A percentile compares a stretch with the other conserved stretches of the same genome.
Conservation (phyloP, 2,329 filamentous ascomycete species). For the Colletotrichum higginsianum region DNA sequence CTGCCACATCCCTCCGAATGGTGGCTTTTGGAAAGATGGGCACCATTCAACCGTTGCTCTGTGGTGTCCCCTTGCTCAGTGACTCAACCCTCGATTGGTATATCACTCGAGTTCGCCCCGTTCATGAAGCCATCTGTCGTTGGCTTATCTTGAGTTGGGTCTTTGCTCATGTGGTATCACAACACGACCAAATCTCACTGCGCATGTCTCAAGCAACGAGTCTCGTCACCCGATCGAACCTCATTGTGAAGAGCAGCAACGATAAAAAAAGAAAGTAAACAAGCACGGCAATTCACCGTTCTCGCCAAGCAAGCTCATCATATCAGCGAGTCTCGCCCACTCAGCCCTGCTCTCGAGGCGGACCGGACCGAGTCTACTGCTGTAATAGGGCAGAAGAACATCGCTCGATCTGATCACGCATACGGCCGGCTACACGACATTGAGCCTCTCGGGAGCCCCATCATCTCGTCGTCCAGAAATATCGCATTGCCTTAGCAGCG, state of each 20-base stretch:
- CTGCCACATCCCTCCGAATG: slow-evolving; percentile 40
- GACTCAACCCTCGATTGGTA: slow-evolving; percentile 39
- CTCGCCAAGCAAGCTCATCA: slow-evolving; percentile 30
- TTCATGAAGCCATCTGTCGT: slow-evolving; percentile 26
- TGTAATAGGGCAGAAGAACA: slow-evolving; percentile 3
- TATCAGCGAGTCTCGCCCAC: not conserved
- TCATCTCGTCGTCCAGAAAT: slow-evolving; percentile 30
- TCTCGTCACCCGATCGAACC: slow-evolving; percentile 22
- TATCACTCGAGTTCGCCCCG: slow-evolving; percentile 39
- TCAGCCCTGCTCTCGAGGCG: slow-evolving; percentile 14
- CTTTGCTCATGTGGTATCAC: slow-evolving; percentile 26
- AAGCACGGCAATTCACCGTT: not conserved
- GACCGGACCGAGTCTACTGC: slow-evolving; percentile 19
- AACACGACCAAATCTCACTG: slow-evolving; percentile 22
- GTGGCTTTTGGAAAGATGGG: slow-evolving; percentile 46
- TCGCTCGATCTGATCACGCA: slow-evolving; percentile 8
- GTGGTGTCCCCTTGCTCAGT: slow-evolving; percentile 47
- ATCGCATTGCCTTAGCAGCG: slow-evolving; percentile 41
- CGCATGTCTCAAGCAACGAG: slow-evolving; percentile 37
- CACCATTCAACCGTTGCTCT: slow-evolving; percentile 46
- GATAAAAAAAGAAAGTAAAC: not conserved
- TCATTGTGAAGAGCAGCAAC: slow-evolving; percentile 35
- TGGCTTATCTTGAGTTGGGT: slow-evolving; percentile 25
- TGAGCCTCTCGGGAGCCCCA: slow-evolving; percentile 19
- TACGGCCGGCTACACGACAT: slow-evolving; percentile 24